These are phyloP conservation scores for Quercus lobata DNA, from an alignment of 331 rosid genomes.

Conservation along the genomic window DNA sequence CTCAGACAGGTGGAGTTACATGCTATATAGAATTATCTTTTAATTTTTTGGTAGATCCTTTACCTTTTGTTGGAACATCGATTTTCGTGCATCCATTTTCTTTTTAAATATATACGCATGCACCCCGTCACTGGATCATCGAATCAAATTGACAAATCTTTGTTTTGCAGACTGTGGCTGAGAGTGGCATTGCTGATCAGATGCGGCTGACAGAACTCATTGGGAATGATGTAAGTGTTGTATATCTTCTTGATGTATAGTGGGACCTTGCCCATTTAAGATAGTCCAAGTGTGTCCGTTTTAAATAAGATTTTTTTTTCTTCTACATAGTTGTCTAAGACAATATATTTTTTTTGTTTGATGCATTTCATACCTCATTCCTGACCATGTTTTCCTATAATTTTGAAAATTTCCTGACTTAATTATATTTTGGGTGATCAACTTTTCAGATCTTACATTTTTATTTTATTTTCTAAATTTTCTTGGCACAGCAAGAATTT, in stretches of 20 bases:
- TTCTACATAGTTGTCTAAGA: neutral
- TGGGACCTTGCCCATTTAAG: neutral
- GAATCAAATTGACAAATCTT: slow-evolving; percentile 1
- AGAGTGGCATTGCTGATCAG: slow-evolving; percentile 87
- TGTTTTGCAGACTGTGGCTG: slow-evolving; percentile 69
- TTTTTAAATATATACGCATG: neutral
- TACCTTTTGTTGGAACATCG: neutral
- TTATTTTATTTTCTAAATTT: neutral
- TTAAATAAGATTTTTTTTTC: neutral
- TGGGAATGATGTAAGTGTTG: slow-evolving; percentile 71
- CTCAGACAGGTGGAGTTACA: neutral
- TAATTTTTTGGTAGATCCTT: too few species aligned
- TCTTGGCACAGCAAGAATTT: slow-evolving; percentile 68
- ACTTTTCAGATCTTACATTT: neutral
- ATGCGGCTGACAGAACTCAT: slow-evolving; percentile 79
- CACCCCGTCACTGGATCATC: neutral
- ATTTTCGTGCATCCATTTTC: neutral
- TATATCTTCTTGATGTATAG: slow-evolving; percentile 14
- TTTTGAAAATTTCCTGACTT: neutral
- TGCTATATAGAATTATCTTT: neutral
- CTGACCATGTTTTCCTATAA: neutral
- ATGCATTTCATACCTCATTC: neutral
- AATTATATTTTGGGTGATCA: neutral
- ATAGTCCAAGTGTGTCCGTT: neutral
- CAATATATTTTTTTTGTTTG: neutral